Conservation (phyloP, 129 eudicot species). For the Sambucus nigra region DNA sequence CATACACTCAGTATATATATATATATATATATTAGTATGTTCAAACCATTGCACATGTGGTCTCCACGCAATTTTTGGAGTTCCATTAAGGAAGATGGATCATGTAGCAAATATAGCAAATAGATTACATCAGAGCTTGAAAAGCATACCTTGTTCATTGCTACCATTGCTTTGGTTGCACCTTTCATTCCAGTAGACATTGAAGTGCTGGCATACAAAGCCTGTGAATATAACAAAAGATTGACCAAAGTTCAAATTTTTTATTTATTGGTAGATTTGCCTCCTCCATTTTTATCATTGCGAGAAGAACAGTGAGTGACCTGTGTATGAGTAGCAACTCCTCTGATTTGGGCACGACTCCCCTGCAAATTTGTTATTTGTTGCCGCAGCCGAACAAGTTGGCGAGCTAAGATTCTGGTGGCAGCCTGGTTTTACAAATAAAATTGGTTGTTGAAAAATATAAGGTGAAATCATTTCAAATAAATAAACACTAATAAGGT, state of each 20-base stretch:
- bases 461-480: too few relatives aligned
- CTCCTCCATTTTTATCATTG: background rate
- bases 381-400: conserved; percentile 81
- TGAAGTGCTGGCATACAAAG: conserved; percentile 85
- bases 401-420: conserved; percentile 86
- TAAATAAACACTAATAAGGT: too few relatives aligned
- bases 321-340: conserved; percentile 94
- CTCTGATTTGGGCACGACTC: conserved; percentile 92
- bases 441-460: background rate
- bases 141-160: conserved; percentile 75
- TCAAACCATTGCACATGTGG: too few relatives aligned
- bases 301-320: conserved; percentile 16
- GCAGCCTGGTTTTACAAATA: conserved; percentile 54
- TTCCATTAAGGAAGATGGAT: too few relatives aligned
- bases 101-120: too few relatives aligned
- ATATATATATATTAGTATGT: too few relatives aligned
- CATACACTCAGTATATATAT: too few relatives aligned
- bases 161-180: conserved; percentile 95
- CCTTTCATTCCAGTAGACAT: conserved; percentile 98
- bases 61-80: too few relatives aligned
- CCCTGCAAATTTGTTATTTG: conserved; percentile 90
- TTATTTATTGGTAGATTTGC: too few relatives aligned
- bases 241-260: too few relatives aligned
- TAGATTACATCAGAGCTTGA: too few relatives aligned
- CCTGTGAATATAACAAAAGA: conserved; percentile 28